phyloP scores from a whole-genome alignment of 148 eudicot species.

The Chenopodium quinoa region DNA sequence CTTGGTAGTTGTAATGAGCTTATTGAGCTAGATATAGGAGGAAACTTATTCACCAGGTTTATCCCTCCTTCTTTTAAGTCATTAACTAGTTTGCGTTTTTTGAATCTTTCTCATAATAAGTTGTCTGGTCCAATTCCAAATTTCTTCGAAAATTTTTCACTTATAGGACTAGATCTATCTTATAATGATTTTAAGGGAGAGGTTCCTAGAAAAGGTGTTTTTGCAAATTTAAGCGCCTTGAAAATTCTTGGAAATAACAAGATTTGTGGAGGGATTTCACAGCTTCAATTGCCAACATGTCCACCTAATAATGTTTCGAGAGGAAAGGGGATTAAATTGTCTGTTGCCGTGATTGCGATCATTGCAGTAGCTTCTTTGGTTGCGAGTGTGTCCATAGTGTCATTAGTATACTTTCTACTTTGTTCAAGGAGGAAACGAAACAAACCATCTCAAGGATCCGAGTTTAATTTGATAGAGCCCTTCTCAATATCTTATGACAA shows the following conservation, averaged over 20 bases:
- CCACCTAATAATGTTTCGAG: background rate
- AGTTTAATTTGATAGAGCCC: background rate
- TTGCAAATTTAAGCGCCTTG: conserved; percentile 30
- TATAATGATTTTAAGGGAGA: conserved; percentile 34
- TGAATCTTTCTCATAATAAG: conserved; percentile 34
- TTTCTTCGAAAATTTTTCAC: conserved; percentile 4
- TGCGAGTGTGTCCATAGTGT: background rate
- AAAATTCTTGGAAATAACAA: conserved; percentile 26
- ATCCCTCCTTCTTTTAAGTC: conserved; percentile 25
- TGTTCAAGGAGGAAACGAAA: conserved; percentile 10
- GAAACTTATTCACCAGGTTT: conserved; percentile 27
- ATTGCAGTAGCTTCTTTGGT: conserved; percentile 7
- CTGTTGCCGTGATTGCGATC: background rate
- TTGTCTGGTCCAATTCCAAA: conserved; percentile 33
- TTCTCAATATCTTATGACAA: conserved; percentile 23
- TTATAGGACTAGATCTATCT: conserved; percentile 23
- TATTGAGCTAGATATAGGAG: conserved; percentile 11
- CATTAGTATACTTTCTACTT: background rate
- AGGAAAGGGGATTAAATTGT: background rate
- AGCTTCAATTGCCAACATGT: conserved; percentile 31
- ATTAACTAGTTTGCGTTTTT: conserved; percentile 14
- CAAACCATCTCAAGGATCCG: background rate
- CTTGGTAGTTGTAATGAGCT: conserved; percentile 28
- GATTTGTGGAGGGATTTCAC: conserved; percentile 37
- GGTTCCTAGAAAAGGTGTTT: conserved; percentile 32